A percentile compares a stretch with the other conserved stretches of the same genome.
Evolutionary conservation across 2,329 filamentous ascomycete genomes (phyloP).

Genomic region (Hypomyces rosellus): DNA sequence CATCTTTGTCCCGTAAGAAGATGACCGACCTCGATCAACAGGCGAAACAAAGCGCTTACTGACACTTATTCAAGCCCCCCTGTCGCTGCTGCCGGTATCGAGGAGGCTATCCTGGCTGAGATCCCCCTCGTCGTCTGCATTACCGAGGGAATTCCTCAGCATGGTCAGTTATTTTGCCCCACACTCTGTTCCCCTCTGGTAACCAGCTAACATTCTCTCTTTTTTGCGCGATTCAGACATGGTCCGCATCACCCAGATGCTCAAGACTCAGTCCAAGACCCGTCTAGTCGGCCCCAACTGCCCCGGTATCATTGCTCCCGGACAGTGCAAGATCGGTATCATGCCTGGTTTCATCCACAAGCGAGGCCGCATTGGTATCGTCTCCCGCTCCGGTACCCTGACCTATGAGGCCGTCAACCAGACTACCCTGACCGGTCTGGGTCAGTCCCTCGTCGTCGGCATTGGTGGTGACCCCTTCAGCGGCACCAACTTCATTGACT

Average conservation of each 20-base stretch:
- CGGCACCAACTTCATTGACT: conserved; percentile 99
- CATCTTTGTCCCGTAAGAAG: conserved; percentile 85
- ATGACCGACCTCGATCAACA: not conserved
- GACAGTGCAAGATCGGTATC: conserved; percentile 99
- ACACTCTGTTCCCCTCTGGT: conserved; percentile 3
- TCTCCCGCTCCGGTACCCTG: conserved; percentile 94
- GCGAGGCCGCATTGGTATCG: conserved; percentile 96
- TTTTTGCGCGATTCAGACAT: conserved; percentile 71
- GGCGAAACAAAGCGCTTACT: not conserved
- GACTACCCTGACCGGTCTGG: conserved; percentile 92
- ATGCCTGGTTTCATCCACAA: conserved; percentile 99
- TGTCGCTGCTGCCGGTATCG: conserved; percentile 87
- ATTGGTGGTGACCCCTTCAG: conserved; percentile 98
- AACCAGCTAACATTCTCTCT: conserved; percentile 11
- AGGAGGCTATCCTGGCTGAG: conserved; percentile 91
- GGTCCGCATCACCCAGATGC: conserved; percentile 96
- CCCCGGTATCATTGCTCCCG: conserved; percentile 89
- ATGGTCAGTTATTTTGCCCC: conserved; percentile 55
- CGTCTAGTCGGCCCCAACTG: conserved; percentile 96
- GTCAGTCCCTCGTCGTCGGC: conserved; percentile 95
- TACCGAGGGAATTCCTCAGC: conserved; percentile 95
- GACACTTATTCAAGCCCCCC: conserved; percentile 60
- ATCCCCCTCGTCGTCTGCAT: conserved; percentile 95
- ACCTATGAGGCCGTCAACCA: conserved; percentile 99
- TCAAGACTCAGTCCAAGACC: conserved; percentile 97